Evolutionary conservation across 768 basidiomycete genomes (phyloP).

Genomic region (Tylopilus rubrobrunneus): DNA sequence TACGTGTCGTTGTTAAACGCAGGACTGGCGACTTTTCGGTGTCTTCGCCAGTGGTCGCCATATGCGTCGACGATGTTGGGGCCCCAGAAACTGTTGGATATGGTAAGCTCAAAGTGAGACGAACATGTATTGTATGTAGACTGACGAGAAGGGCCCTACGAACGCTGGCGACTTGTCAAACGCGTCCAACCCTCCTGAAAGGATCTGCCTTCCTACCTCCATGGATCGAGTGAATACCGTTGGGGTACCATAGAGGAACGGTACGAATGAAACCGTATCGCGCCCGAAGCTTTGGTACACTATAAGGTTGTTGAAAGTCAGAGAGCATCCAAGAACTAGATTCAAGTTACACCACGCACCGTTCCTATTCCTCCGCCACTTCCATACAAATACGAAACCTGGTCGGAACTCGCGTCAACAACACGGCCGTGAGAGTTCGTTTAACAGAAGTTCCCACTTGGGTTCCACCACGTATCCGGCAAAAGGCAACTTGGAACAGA

Average conservation of each 20-base stretch:
- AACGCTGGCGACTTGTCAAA: slow-evolving; percentile 4
- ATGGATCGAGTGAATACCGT: slow-evolving; percentile 16
- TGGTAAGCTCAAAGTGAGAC: not conserved
- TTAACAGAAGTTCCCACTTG: slow-evolving; percentile 3
- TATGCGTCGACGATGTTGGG: slow-evolving; percentile 12
- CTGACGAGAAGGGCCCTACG: slow-evolving; percentile 1
- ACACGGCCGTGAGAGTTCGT: not conserved
- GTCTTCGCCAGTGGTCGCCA: slow-evolving; percentile 18
- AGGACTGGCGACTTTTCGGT: slow-evolving; percentile 14
- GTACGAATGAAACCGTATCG: slow-evolving; percentile 18
- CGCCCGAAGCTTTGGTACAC: slow-evolving; percentile 10
- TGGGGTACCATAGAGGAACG: slow-evolving; percentile 12
- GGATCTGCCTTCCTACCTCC: slow-evolving; percentile 11
- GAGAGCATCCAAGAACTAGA: not conserved
- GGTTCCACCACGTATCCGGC: slow-evolving; percentile 17
- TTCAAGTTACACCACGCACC: slow-evolving; percentile 1
- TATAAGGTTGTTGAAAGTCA: not conserved
- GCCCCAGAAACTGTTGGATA: slow-evolving; percentile 17
- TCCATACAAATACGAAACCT: slow-evolving; percentile 18
- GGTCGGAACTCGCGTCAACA: not conserved
- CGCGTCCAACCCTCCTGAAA: slow-evolving; percentile 5
- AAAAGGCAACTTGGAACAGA: not conserved
- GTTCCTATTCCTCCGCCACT: slow-evolving; percentile 15
- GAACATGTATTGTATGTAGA: not conserved
- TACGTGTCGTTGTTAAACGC: slow-evolving; percentile 21